These are phyloP conservation scores for Taiozyma sp. DNA, from an alignment of 1,139 yeast genomes.

Conservation along the genomic window DNA sequence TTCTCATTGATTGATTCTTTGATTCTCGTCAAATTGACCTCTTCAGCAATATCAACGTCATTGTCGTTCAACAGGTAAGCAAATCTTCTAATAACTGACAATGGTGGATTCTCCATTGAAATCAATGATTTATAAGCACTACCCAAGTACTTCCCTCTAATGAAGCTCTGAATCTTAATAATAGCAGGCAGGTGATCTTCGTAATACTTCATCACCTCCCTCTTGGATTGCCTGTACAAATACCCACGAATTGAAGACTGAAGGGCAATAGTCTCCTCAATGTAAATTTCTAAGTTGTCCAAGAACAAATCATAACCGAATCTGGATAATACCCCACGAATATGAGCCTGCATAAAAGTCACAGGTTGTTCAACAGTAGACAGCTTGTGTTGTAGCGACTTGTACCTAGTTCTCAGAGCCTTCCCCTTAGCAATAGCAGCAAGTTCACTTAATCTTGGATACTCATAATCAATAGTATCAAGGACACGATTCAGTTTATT, in stretches of 20 bases:
- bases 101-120: slow-evolving; percentile 67
- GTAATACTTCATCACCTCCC: slow-evolving; percentile 47
- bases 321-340: slow-evolving; percentile 45
- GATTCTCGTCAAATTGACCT: slow-evolving; percentile 58
- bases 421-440: slow-evolving; percentile 30
- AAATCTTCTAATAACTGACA: slow-evolving; percentile 71
- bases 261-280: slow-evolving; percentile 25
- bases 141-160: slow-evolving; percentile 64
- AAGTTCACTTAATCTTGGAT: slow-evolving; percentile 21
- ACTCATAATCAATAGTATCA: slow-evolving; percentile 17
- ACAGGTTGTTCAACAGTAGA: slow-evolving; percentile 24
- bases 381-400: slow-evolving; percentile 11
- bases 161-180: slow-evolving; percentile 65
- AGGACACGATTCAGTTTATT: slow-evolving; percentile 27
- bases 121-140: slow-evolving; percentile 71
- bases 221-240: slow-evolving; percentile 24
- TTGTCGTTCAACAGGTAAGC: slow-evolving; percentile 72
- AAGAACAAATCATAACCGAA: slow-evolving; percentile 42
- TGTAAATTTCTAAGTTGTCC: slow-evolving; percentile 43
- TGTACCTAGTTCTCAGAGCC: slow-evolving; percentile 16
- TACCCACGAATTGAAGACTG: slow-evolving; percentile 36
- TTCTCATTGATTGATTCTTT: slow-evolving; percentile 64
- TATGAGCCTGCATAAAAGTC: slow-evolving; percentile 31
- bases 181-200: slow-evolving; percentile 48
- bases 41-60: slow-evolving; percentile 72